phyloP scores from a whole-genome alignment of 1,284 basidiomycete species.

The Veloboletus limbatus region DNA sequence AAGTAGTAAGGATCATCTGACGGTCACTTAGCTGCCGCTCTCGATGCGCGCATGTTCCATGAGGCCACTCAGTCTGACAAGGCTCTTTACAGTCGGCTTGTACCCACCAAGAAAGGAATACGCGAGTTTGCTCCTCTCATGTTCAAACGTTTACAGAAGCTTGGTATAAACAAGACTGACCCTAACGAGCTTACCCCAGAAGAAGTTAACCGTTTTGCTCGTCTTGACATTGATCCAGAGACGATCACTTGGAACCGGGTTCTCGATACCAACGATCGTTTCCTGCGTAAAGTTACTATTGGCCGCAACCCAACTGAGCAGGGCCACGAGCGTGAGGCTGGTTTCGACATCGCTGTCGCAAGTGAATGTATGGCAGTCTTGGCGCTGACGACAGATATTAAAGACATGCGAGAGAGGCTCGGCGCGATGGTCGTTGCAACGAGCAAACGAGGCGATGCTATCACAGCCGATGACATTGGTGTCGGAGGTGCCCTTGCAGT shows the following conservation, averaged over 20 bases:
- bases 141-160: constrained; percentile 92
- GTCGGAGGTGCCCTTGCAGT: constrained; percentile 96
- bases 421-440: constrained; percentile 98
- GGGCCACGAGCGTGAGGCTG: constrained; percentile 85
- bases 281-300: constrained; percentile 92
- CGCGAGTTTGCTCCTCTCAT: constrained; percentile 95
- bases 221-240: constrained; percentile 88
- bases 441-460: constrained; percentile 84
- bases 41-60: constrained; percentile 98
- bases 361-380: constrained; percentile 99
- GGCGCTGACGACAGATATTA: constrained; percentile 83
- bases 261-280: constrained; percentile 95
- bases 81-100: constrained; percentile 89
- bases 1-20: constrained; percentile 8
- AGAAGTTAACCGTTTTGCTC: constrained; percentile 86
- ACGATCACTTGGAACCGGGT: constrained; percentile 99
- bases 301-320: constrained; percentile 90
- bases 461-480: constrained; percentile 97
- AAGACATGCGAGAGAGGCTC: constrained; percentile 90
- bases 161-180: constrained; percentile 93
- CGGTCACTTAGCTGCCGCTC: constrained; percentile 72
- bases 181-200: constrained; percentile 92
- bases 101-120: constrained; percentile 92
- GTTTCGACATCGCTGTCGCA: constrained; percentile 96
- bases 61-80: constrained; percentile 96